Base-by-base conservation (phyloP, 2,329 filamentous ascomycete species). In the Colletotrichum eleusines region DNA sequence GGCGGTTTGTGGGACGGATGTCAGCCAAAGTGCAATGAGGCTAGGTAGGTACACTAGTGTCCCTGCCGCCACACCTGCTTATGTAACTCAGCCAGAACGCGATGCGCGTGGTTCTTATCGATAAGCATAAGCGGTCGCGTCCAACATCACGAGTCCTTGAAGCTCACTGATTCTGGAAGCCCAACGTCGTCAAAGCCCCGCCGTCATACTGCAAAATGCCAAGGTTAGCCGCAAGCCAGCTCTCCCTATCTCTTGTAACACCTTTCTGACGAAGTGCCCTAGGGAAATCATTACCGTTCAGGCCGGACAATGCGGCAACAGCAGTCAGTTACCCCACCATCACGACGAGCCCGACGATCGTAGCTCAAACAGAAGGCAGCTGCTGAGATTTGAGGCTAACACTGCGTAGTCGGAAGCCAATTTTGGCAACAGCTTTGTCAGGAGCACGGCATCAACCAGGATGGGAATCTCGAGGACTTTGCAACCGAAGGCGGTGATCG, bases 221-320 rank as follows among this genome's bases (percentile, higher is more conserved):
- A 40, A 73, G 72, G 72, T 71, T 42, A 23, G 71, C 63, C 51
- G 35, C 46, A n/a, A 14, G 5, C 42, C 14, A 28, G 16, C 16
- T 54, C 38, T 18, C 23, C 26, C 11, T 2, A 11, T 38, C 9
- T 11, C 4, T 11, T 38, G 20, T 6, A 6, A 26, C 9, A 6
- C 3, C 1, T 16, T 9, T 20, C 40, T 71, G 33, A 66, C 58
- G 11, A n/a, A 26, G 3, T 14, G 11, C 23, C 66, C 1, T 76
- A 98, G 96, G 84, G 96, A 99, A 89, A 99, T 99, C 78, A 99
- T 99, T 83, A 99, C 97, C 73, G 92, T 99, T 77, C 96, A 99
- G 85, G 95, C 97, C 75, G 96, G 96, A 88, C 96, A 98, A 84
- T 98, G 96, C 88, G 96, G 95, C 89, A 98, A 98, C 85, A 98